Percentiles rank a stretch among this genome's conserved stretches.
These are phyloP conservation scores for Bretschneidera sinensis DNA, from an alignment of 345 rosid genomes.

Conservation along the genomic window DNA sequence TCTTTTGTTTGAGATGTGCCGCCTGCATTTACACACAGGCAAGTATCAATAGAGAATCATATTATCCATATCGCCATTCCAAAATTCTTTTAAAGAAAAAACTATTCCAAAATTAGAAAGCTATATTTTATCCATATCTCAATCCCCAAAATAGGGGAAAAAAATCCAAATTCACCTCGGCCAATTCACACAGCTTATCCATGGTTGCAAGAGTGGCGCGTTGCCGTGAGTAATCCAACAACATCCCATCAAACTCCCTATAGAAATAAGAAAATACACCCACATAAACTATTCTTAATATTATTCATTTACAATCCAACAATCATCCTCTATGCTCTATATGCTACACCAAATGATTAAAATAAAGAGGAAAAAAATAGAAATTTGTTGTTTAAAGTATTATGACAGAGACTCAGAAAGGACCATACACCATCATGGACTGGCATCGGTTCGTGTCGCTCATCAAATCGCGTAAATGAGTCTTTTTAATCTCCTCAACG, in stretches of 20 bases:
- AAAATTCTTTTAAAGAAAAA: no score
- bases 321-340: neutral
- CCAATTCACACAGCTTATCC: constrained; percentile 62
- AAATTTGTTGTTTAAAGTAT: neutral
- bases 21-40: constrained; percentile 39
- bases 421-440: constrained; percentile 67
- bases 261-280: constrained; percentile 8
- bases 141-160: neutral
- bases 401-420: neutral
- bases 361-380: neutral
- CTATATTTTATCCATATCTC: neutral
- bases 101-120: neutral
- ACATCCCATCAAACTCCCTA: constrained; percentile 74
- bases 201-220: constrained; percentile 58
- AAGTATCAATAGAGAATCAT: neutral
- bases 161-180: constrained; percentile 50
- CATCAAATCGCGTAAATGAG: constrained; percentile 83
- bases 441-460: constrained; percentile 58
- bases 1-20: constrained; percentile 68
- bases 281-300: constrained; percentile 4
- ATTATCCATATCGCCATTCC: neutral
- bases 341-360: neutral
- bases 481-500: constrained; percentile 64
- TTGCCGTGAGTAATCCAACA: constrained; percentile 81
- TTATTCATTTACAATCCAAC: neutral